A percentile compares a stretch with the other conserved stretches of the same genome.
Conservation (phyloP, 2,329 filamentous ascomycete genomes). For the Claviceps maximensis region DNA sequence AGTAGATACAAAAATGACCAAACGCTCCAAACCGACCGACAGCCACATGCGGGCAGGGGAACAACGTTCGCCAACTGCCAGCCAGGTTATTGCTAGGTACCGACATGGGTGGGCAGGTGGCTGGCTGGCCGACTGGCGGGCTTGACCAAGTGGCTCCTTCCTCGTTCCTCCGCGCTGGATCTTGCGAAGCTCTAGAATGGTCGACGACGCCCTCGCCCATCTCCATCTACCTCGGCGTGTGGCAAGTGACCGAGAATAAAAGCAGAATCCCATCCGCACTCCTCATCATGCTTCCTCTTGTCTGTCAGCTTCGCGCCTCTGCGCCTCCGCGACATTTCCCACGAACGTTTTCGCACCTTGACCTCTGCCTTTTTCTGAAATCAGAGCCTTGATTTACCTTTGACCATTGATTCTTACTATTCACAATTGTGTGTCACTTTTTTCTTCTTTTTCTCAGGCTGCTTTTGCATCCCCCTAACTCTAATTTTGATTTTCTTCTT, state of each 20-base stretch:
- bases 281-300: neutral
- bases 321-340: neutral
- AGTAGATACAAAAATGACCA: too few species aligned
- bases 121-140: neutral
- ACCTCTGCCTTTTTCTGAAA: too few species aligned
- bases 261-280: slow-evolving; percentile 7
- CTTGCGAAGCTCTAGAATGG: slow-evolving; percentile 5
- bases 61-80: too few species aligned
- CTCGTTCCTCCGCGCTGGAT: slow-evolving; percentile 5
- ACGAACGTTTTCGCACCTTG: too few species aligned
- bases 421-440: neutral
- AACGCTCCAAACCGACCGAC: too few species aligned
- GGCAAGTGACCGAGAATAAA: slow-evolving; percentile 6
- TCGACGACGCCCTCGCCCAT: slow-evolving; percentile 2
- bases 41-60: too few species aligned
- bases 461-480: neutral
- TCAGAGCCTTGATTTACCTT: neutral
- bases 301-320: neutral
- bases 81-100: neutral
- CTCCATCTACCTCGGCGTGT: slow-evolving; percentile 10
- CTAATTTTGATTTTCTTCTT: neutral
- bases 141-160: slow-evolving; percentile 2
- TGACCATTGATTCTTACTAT: neutral
- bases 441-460: neutral
- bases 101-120: neutral